Evolutionary conservation across 306 rosid genomes (phyloP).

Genomic region (Ormosia emarginata): DNA sequence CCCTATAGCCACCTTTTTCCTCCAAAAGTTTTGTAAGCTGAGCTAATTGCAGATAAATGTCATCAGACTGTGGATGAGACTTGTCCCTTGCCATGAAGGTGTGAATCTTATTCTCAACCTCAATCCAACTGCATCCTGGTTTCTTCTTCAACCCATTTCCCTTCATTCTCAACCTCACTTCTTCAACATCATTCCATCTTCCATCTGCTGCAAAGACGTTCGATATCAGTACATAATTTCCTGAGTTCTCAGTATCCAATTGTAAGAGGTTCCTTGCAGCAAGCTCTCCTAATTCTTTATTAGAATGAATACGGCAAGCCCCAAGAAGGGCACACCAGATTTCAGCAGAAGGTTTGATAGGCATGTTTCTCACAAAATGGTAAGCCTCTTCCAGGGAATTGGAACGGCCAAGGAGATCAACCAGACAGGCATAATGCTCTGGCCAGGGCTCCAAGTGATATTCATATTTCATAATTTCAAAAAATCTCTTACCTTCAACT

Average conservation of each 20-base stretch:
- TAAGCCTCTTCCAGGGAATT: slow-evolving; percentile 69
- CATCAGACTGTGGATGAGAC: slow-evolving; percentile 58
- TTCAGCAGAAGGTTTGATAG: slow-evolving; percentile 53
- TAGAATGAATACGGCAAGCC: slow-evolving; percentile 64
- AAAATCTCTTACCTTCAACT: slow-evolving; percentile 51
- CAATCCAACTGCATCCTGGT: slow-evolving; percentile 86
- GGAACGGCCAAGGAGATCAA: slow-evolving; percentile 75
- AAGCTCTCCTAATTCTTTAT: slow-evolving; percentile 58
- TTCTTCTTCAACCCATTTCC: slow-evolving; percentile 63
- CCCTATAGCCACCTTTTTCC: slow-evolving; percentile 51
- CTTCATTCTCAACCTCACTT: slow-evolving; percentile 67
- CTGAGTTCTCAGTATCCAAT: slow-evolving; percentile 51
- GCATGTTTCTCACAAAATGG: slow-evolving; percentile 51
- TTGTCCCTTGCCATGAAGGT: slow-evolving; percentile 61
- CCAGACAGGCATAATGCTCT: slow-evolving; percentile 72
- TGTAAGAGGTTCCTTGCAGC: slow-evolving; percentile 62
- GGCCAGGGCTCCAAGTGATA: slow-evolving; percentile 73
- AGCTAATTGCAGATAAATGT: slow-evolving; percentile 46
- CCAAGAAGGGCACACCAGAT: slow-evolving; percentile 83
- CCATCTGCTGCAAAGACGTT: slow-evolving; percentile 62
- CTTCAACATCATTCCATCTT: slow-evolving; percentile 67
- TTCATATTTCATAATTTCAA: slow-evolving; percentile 45
- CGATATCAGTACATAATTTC: slow-evolving; percentile 65
- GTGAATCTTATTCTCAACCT: slow-evolving; percentile 56
- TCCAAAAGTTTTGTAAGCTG: slow-evolving; percentile 43